Conservation (phyloP, 2,329 filamentous ascomycete genomes). For the Penicillium decumbens region DNA sequence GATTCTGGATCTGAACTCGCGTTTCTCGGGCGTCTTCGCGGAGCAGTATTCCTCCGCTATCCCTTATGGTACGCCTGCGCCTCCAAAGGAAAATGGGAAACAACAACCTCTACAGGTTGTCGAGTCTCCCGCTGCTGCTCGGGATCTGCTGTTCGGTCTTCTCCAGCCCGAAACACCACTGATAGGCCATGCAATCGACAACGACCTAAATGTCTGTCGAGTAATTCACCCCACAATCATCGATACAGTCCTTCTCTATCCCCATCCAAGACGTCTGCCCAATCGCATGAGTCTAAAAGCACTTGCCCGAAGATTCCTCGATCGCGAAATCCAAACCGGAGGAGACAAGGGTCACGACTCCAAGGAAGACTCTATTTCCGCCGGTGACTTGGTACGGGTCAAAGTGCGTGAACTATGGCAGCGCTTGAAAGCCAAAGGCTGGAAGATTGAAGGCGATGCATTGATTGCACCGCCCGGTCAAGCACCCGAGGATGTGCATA, state of each 20-base stretch:
- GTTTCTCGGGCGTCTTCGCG: conserved; percentile 80
- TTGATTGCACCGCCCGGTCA: conserved; percentile 32
- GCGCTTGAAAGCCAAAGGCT: conserved; percentile 61
- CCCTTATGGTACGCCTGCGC: conserved; percentile 45
- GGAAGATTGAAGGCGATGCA: conserved; percentile 54
- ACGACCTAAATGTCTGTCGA: conserved; percentile 81
- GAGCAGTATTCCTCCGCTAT: conserved; percentile 69
- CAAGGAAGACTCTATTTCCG: conserved; percentile 81
- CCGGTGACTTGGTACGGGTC: conserved; percentile 75
- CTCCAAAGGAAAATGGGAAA: conserved; percentile 23
- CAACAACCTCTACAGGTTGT: conserved; percentile 63
- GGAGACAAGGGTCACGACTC: conserved; percentile 73
- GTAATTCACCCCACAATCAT: conserved; percentile 80
- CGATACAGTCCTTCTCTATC: conserved; percentile 80
- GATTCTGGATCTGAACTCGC: conserved; percentile 83
- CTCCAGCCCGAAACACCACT: conserved; percentile 74
- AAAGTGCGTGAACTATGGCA: conserved; percentile 69
- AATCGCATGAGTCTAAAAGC: conserved; percentile 71
- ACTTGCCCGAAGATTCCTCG: conserved; percentile 65
- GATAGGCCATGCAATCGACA: conserved; percentile 91
- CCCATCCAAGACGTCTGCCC: conserved; percentile 65
- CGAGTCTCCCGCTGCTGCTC: conserved; percentile 67
- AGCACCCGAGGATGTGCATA: conserved; percentile 4
- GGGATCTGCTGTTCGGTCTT: conserved; percentile 69
- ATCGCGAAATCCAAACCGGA: conserved; percentile 73